Conservation (phyloP, 345 rosid species). For the Clausena lansium region DNA sequence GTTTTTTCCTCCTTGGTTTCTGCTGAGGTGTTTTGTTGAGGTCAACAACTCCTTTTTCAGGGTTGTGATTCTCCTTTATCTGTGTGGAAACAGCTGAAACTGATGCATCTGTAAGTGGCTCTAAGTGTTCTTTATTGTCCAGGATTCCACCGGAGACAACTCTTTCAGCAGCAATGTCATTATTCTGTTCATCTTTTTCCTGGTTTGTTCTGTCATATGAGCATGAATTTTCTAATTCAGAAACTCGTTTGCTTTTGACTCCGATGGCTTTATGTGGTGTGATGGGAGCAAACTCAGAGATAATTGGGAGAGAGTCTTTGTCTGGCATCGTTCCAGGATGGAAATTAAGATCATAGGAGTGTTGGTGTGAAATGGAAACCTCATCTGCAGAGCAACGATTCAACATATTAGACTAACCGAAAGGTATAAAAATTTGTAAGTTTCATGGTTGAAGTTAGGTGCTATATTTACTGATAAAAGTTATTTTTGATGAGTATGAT, state of each 20-base stretch:
- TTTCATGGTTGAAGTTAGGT: neutral
- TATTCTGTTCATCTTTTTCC: slow-evolving; percentile 21
- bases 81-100: slow-evolving; percentile 16
- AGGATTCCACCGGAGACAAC: slow-evolving; percentile 15
- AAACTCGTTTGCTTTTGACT: slow-evolving; percentile 15
- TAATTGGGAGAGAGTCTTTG: slow-evolving; percentile 13
- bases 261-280: slow-evolving; percentile 51
- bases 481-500: neutral
- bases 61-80: slow-evolving; percentile 28
- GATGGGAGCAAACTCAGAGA: slow-evolving; percentile 40
- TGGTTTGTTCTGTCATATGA: slow-evolving; percentile 16
- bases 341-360: slow-evolving; percentile 33
- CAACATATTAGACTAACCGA: slow-evolving; percentile 8
- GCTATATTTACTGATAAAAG: neutral
- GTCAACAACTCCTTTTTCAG: slow-evolving; percentile 32
- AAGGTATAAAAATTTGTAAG: neutral
- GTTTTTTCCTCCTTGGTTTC: slow-evolving; percentile 75
- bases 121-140: slow-evolving; percentile 18
- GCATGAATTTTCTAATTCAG: slow-evolving; percentile 17
- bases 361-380: slow-evolving; percentile 7
- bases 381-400: slow-evolving; percentile 26
- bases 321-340: slow-evolving; percentile 20
- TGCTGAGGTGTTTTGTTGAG: slow-evolving; percentile 55
- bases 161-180: slow-evolving; percentile 14
- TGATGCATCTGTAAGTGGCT: slow-evolving; percentile 32